These are phyloP conservation scores for Glonium stellatum DNA, from an alignment of 495 filamentous ascomycete genomes.

Conservation along the genomic window DNA sequence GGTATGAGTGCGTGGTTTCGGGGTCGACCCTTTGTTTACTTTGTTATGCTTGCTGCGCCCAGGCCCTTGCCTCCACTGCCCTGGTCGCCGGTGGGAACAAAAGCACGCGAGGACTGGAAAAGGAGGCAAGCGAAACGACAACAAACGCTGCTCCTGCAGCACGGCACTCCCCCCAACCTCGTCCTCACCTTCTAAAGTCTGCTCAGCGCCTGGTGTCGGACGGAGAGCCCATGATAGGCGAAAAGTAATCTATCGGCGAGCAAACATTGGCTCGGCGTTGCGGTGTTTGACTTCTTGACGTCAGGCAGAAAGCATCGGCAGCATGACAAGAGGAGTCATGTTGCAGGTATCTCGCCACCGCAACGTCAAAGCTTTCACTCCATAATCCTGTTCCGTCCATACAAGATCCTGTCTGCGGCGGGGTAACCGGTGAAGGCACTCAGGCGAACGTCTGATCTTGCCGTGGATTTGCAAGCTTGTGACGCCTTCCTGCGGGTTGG, in stretches of 20 bases:
- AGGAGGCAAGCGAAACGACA: conserved; percentile 4
- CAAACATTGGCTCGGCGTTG: conserved; percentile 26
- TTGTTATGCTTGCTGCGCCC: conserved; percentile 10
- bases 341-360: conserved; percentile 27
- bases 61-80: conserved; percentile 1
- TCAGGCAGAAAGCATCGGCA: conserved; percentile 23
- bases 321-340: conserved; percentile 16
- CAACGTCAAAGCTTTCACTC: conserved; percentile 14
- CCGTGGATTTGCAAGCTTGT: conserved; percentile 20
- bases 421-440: conserved; percentile 27
- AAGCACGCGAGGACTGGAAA: conserved; percentile 14
- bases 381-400: conserved; percentile 18
- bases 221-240: conserved; percentile 15
- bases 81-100: conserved; percentile 11
- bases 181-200: conserved; percentile 3
- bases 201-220: conserved; percentile 19
- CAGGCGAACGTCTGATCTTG: conserved; percentile 27
- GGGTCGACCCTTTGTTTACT: conserved; percentile 16
- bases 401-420: conserved; percentile 14
- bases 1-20: conserved; percentile 8
- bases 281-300: conserved; percentile 11
- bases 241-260: conserved; percentile 27
- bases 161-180: conserved; percentile 12
- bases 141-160: conserved; percentile 11
- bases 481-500: conserved; percentile 22